These are phyloP conservation scores for Camellia sinensis DNA, from an alignment of 148 eudicot species.

Conservation along the genomic window DNA sequence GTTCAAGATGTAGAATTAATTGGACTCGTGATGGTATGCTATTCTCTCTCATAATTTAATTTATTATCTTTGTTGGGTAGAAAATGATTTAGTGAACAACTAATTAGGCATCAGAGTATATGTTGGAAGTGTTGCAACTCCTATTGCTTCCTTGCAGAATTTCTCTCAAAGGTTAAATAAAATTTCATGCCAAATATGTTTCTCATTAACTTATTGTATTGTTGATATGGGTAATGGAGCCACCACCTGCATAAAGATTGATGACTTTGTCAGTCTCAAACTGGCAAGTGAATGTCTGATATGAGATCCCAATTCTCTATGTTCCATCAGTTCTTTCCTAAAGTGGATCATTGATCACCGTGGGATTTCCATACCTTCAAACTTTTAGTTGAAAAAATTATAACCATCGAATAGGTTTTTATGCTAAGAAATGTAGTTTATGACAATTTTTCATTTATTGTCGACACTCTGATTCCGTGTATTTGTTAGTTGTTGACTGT, in stretches of 20 bases:
- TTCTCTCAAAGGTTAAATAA: neutral
- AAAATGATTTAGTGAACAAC: neutral
- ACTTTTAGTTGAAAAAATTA: neutral
- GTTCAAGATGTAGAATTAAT: conserved; percentile 95
- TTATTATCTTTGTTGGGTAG: neutral
- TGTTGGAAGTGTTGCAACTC: conserved; percentile 3
- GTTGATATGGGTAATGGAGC: neutral
- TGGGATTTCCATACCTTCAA: neutral
- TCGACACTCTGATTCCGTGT: neutral
- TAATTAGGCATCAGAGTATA: neutral
- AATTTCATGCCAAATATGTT: neutral
- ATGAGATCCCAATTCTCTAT: neutral
- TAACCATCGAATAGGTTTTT: neutral
- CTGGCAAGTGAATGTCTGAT: neutral
- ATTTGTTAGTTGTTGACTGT: neutral
- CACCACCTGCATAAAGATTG: neutral
- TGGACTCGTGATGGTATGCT: conserved; percentile 81
- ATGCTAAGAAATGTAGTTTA: neutral
- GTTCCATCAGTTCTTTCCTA: neutral
- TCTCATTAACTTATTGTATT: neutral
- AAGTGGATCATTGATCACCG: neutral
- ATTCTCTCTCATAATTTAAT: neutral
- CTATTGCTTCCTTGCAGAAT: neutral
- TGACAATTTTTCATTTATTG: neutral
- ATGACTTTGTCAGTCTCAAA: neutral